phyloP scores from a whole-genome alignment of 306 rosid genomes.

The Mimosa bimucronata region DNA sequence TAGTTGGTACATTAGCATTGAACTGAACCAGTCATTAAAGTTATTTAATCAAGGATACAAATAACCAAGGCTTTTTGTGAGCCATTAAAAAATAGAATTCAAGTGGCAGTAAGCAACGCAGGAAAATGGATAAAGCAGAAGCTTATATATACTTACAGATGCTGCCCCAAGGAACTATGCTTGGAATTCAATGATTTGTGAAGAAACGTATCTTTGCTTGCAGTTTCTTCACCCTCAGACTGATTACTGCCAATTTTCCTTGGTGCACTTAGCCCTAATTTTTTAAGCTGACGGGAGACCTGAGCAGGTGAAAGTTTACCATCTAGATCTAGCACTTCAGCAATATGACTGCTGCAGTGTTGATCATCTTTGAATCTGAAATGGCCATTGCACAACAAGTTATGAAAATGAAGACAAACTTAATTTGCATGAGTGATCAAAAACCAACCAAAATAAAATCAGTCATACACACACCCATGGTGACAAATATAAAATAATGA shows the following conservation, averaged over 20 bases:
- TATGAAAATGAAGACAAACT: conserved; percentile 28
- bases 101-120: neutral
- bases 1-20: conserved; percentile 9
- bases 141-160: conserved; percentile 55
- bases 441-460: neutral
- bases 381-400: conserved; percentile 28
- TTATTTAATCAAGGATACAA: neutral
- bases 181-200: conserved; percentile 44
- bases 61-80: neutral
- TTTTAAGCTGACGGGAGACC: conserved; percentile 70
- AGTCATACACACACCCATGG: conserved; percentile 9
- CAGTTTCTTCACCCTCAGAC: conserved; percentile 43
- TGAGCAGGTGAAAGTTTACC: conserved; percentile 71
- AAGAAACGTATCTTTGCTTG: conserved; percentile 27
- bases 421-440: neutral
- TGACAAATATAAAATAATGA: conserved; percentile 3
- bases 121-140: neutral
- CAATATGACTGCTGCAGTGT: conserved; percentile 68
- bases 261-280: conserved; percentile 61
- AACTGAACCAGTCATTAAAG: conserved; percentile 6
- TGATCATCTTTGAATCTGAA: conserved; percentile 72
- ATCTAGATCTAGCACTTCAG: conserved; percentile 71
- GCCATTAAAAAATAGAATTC: neutral
- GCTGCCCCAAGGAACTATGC: conserved; percentile 45
- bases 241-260: conserved; percentile 53